Conservation (phyloP, 768 basidiomycete genomes). For the Tulasnella sp. region DNA sequence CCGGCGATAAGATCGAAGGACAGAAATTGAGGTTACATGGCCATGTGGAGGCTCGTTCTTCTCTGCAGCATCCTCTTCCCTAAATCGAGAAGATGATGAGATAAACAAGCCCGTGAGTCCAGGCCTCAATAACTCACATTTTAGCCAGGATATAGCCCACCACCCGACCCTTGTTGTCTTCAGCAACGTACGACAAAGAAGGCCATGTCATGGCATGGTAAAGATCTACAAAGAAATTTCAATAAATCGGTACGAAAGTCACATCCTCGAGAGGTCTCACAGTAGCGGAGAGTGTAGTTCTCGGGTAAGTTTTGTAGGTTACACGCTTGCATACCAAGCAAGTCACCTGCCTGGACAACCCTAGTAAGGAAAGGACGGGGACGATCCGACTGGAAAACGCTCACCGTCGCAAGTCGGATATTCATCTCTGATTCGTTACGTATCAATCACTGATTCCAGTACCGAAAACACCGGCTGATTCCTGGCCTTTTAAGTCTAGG, state of each 20-base stretch:
- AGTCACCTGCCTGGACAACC: conserved; percentile 46
- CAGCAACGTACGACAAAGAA: conserved; percentile 53
- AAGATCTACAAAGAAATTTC: conserved; percentile 43
- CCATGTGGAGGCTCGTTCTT: conserved; percentile 60
- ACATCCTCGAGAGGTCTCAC: conserved; percentile 25
- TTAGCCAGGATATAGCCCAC: conserved; percentile 56
- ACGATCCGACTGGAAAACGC: background rate
- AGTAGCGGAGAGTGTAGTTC: conserved; percentile 44
- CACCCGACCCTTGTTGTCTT: conserved; percentile 50
- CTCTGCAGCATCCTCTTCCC: conserved; percentile 61
- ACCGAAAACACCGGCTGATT: background rate
- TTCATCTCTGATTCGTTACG: conserved; percentile 10
- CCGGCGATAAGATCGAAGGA: conserved; percentile 86
- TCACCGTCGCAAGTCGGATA: conserved; percentile 31
- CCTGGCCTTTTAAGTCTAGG: background rate
- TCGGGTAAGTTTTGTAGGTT: conserved; percentile 54
- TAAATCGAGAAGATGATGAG: conserved; percentile 35
- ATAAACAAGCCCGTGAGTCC: background rate
- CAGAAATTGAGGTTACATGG: conserved; percentile 96
- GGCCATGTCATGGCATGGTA: conserved; percentile 56
- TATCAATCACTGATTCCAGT: background rate
- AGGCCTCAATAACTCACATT: conserved; percentile 45
- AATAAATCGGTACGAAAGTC: background rate
- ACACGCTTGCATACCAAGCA: conserved; percentile 54
- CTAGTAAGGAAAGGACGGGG: background rate